phyloP scores from a whole-genome alignment of 202 grass and related monocot genomes.

The Setaria viridis region DNA sequence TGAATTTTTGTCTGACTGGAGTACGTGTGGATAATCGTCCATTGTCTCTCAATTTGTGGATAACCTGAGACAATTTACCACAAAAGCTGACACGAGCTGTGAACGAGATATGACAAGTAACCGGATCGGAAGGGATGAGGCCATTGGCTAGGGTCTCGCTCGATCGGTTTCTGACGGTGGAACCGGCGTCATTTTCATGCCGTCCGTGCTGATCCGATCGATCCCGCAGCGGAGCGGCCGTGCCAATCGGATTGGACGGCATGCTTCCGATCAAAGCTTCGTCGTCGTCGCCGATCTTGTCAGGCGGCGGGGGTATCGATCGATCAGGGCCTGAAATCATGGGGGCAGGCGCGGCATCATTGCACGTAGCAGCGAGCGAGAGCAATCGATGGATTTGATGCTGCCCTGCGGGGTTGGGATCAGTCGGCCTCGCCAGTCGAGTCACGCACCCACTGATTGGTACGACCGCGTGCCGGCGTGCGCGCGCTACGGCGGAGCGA shows the following conservation, averaged over 20 bases:
- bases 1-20: not conserved
- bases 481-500: not conserved
- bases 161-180: slow-evolving; percentile 19
- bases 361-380: slow-evolving; percentile 4
- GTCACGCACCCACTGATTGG: slow-evolving; percentile 34
- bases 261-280: slow-evolving; percentile 34
- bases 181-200: slow-evolving; percentile 40
- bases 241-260: slow-evolving; percentile 32
- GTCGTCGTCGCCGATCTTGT: slow-evolving; percentile 20
- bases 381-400: not conserved
- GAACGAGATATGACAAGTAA: not conserved
- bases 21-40: too few species aligned
- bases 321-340: slow-evolving; percentile 1
- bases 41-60: too few species aligned
- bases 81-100: not conserved
- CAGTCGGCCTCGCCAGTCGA: slow-evolving; percentile 10
- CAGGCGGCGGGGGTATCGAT: not conserved
- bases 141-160: not conserved
- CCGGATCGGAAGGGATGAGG: not conserved
- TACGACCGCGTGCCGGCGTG: slow-evolving; percentile 15
- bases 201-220: not conserved
- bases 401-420: not conserved
- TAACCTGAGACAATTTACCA: too few species aligned
- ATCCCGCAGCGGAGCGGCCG: not conserved
- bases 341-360: not conserved